A percentile compares a stretch with the other conserved stretches of the same genome.
Conservation (phyloP, 495 filamentous ascomycete genomes). For the Lophiotrema nucula region DNA sequence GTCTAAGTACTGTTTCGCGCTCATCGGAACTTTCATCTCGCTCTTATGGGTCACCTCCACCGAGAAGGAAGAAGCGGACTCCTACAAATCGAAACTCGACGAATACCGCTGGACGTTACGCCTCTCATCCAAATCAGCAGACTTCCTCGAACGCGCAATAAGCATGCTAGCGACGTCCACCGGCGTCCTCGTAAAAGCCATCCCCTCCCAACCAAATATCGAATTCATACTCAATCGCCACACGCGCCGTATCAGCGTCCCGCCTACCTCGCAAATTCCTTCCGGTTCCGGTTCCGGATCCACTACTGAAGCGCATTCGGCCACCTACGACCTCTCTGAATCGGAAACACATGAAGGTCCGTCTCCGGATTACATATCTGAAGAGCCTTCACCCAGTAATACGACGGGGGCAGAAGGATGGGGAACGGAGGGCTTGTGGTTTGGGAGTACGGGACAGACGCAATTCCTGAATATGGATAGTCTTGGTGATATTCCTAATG, state of each 20-base stretch:
- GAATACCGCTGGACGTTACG: constrained; percentile 34
- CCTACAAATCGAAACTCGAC: constrained; percentile 31
- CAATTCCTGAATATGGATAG: constrained; percentile 6
- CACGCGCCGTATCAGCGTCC: neutral
- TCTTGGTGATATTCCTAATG: constrained; percentile 1
- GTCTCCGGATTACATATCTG: constrained; percentile 1
- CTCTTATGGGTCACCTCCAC: constrained; percentile 28
- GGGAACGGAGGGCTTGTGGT: constrained; percentile 16
- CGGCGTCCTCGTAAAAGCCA: constrained; percentile 30
- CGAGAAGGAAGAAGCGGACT: constrained; percentile 30
- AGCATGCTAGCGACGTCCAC: constrained; percentile 32
- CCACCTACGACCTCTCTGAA: constrained; percentile 18
- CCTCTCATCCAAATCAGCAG: constrained; percentile 29
- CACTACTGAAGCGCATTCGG: constrained; percentile 10
- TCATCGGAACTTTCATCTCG: constrained; percentile 33
- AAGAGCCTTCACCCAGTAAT: constrained; percentile 10
- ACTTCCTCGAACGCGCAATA: constrained; percentile 33
- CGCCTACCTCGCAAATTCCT: neutral
- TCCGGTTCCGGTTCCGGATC: neutral
- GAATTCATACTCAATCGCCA: constrained; percentile 16
- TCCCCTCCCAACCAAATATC: constrained; percentile 22
- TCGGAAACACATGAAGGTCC: constrained; percentile 23
- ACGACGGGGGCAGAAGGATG: constrained; percentile 1
- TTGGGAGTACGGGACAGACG: neutral
- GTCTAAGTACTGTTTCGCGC: constrained; percentile 36